Conservation (phyloP, 805 yeast genomes). For the Novakomyces olei region DNA sequence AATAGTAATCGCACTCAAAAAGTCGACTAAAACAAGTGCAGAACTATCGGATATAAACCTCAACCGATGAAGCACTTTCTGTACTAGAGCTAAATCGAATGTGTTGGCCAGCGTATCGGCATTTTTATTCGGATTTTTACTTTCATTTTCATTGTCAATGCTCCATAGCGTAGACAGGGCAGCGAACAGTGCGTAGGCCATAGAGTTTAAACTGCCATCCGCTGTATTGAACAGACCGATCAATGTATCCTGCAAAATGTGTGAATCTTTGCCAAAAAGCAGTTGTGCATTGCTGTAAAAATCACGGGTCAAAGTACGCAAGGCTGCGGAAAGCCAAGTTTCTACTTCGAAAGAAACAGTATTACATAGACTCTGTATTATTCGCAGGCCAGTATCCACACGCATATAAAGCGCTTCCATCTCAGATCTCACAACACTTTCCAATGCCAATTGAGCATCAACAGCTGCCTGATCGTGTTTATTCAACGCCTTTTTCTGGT, state of each 20-base stretch:
- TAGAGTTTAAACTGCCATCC: conserved; percentile 52
- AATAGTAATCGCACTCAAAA: not conserved
- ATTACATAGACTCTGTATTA: conserved; percentile 31
- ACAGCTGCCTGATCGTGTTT: conserved; percentile 54
- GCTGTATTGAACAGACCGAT: conserved; percentile 30
- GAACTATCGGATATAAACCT: not conserved
- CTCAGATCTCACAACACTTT: conserved; percentile 29
- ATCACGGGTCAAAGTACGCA: conserved; percentile 26
- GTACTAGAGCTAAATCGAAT: not conserved
- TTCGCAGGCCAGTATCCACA: conserved; percentile 27
- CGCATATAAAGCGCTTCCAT: conserved; percentile 21
- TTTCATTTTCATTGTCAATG: not conserved
- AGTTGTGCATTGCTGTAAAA: conserved; percentile 18
- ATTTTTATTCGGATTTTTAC: not conserved
- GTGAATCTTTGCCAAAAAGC: conserved; percentile 22
- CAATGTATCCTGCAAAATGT: conserved; percentile 30
- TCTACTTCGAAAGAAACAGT: conserved; percentile 39
- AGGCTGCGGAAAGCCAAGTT: conserved; percentile 53
- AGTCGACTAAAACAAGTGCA: not conserved
- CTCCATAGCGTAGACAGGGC: conserved; percentile 25
- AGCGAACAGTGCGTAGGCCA: conserved; percentile 54
- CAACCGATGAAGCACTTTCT: not conserved
- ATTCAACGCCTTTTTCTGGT: conserved; percentile 40
- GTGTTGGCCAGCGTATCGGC: not conserved
- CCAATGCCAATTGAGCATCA: conserved; percentile 40